Base-by-base conservation (phyloP, 352 stramenopile species). In the Saprolegnia diclina region DNA sequence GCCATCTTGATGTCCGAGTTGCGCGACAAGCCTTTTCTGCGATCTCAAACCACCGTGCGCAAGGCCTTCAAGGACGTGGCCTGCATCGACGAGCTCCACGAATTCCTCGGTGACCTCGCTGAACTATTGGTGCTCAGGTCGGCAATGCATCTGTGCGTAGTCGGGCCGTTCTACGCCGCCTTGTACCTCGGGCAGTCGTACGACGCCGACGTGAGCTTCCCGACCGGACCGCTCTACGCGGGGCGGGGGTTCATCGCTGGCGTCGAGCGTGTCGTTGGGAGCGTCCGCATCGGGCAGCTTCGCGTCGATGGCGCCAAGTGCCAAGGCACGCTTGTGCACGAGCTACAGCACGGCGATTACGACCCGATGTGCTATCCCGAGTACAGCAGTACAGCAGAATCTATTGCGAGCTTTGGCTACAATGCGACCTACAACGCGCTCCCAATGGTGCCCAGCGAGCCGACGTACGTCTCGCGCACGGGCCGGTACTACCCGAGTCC, bases 241-340 rank as follows among this genome's bases (percentile, higher is more conserved):
- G 53, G 18, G n/a, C 45, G 6, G n/a, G 45, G 63, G 3, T 69
- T 24, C 21, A 18, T 69, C 16, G 63, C 45, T 22, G 63, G 44
- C 22, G 53, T 61, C 26, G 45, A 52, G 14, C 32, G 45, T 14
- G 61, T 69, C 38, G 22, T 69, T n/a, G 63, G 63, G 14, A 19
- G 29, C 18, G 61, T 69, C 26, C 63, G 63, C 16, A 69, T 69
- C 22, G 63, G 63, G 13, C 63, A 69, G 38, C 29, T 69, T 24
- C 22, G 26, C 24, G 52, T 59, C 24, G 35, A 59, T 7, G 9
- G 35, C 24, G 4, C 11, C 9, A 37, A 6, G 13, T 50, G 32
- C 29, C 10, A 3, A 19, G 22, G 22, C 29, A 56, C 29, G 26
- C 22, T 67, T 63, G 59, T 35, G 4, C 21, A 24, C n/a, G 4